A percentile compares a stretch with the other conserved stretches of the same genome.
Evolutionary conservation across 2,329 filamentous ascomycete genomes (phyloP).

Genomic region (Beauveria caledonica): DNA sequence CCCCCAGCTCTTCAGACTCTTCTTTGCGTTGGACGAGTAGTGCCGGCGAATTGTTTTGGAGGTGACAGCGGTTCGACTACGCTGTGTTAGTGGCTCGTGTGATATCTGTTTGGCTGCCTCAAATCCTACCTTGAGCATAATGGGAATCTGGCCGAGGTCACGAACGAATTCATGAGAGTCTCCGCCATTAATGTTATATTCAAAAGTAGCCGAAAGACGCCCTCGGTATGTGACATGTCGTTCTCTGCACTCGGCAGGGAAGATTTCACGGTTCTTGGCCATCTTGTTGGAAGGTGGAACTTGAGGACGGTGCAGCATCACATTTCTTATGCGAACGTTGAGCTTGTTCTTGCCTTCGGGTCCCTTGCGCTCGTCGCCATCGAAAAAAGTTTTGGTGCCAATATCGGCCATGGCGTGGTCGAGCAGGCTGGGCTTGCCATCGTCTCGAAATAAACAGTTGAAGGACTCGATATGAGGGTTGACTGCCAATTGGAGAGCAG

Average conservation of each 20-base stretch:
- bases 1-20: conserved; percentile 90
- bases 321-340: conserved; percentile 67
- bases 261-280: conserved; percentile 73
- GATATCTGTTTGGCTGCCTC: neutral
- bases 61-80: conserved; percentile 81
- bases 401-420: conserved; percentile 78
- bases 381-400: conserved; percentile 78
- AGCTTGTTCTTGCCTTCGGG: conserved; percentile 62
- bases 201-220: conserved; percentile 71
- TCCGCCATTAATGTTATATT: conserved; percentile 80
- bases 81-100: conserved; percentile 13
- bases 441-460: conserved; percentile 74
- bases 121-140: conserved; percentile 75
- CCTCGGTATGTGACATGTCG: conserved; percentile 87
- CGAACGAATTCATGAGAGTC: conserved; percentile 75
- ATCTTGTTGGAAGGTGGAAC: conserved; percentile 79
- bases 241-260: conserved; percentile 89
- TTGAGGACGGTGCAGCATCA: conserved; percentile 74
- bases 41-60: conserved; percentile 76
- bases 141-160: conserved; percentile 80
- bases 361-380: conserved; percentile 61
- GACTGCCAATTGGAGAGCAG: conserved; percentile 75
- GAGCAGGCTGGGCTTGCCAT: conserved; percentile 52
- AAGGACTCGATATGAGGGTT: conserved; percentile 92
- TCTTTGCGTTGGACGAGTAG: conserved; percentile 81